A percentile compares a stretch with the other conserved stretches of the same genome.
phyloP scores from a whole-genome alignment of 106 monocot genomes.

The Ottelia alismoides region DNA sequence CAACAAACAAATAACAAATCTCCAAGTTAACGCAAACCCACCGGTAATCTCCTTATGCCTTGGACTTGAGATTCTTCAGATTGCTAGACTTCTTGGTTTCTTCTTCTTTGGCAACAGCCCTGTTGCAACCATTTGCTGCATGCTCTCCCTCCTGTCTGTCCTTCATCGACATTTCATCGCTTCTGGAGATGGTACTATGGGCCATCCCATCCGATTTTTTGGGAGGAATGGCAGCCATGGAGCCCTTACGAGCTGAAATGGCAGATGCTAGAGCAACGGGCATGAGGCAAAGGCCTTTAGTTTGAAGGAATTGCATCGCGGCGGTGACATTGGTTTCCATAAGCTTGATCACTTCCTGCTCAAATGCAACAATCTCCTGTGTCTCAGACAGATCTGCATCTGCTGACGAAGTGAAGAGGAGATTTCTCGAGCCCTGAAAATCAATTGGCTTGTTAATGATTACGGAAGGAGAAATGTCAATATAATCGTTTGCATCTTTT shows the following conservation, averaged over 20 bases:
- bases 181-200: not conserved
- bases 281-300: constrained; percentile 93
- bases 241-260: constrained; percentile 53
- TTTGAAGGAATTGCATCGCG: constrained; percentile 75
- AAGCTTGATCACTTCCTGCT: constrained; percentile 67
- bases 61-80: too few relatives aligned
- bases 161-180: not conserved
- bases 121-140: constrained; percentile 1
- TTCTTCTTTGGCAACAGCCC: constrained; percentile 7
- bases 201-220: constrained; percentile 11
- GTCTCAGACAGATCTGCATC: constrained; percentile 15
- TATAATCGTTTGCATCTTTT: too few relatives aligned
- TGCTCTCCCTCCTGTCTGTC: not conserved
- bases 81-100: not conserved
- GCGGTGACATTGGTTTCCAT: constrained; percentile 64
- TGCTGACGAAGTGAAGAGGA: constrained; percentile 24
- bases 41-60: too few relatives aligned
- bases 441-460: too few relatives aligned
- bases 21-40: too few relatives aligned
- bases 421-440: constrained; percentile 25
- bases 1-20: too few relatives aligned
- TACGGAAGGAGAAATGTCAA: too few relatives aligned
- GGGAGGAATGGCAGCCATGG: constrained; percentile 16
- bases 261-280: constrained; percentile 80
- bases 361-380: constrained; percentile 33